These are phyloP conservation scores for Thelonectria rubi DNA, from an alignment of 2,329 filamentous ascomycete species.

Conservation along the genomic window DNA sequence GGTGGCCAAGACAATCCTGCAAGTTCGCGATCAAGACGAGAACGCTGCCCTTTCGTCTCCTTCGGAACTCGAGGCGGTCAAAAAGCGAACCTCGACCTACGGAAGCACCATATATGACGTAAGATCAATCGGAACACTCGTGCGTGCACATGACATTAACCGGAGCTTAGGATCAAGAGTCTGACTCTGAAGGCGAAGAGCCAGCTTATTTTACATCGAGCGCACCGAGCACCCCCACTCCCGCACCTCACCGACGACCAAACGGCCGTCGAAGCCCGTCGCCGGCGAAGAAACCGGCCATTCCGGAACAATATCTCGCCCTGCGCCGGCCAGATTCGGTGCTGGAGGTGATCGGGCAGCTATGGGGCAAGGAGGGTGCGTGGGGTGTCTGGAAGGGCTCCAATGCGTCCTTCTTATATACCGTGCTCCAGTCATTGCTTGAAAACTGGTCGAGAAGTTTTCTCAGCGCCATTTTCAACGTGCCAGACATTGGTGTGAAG, in stretches of 20 bases:
- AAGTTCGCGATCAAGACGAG: slow-evolving; percentile 71
- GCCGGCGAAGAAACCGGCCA: slow-evolving; percentile 48
- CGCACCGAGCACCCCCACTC: slow-evolving; percentile 63
- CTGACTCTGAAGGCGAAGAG: slow-evolving; percentile 78
- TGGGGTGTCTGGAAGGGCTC: slow-evolving; percentile 96
- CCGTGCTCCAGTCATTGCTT: slow-evolving; percentile 82
- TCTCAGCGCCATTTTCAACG: slow-evolving; percentile 87
- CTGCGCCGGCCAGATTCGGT: slow-evolving; percentile 82
- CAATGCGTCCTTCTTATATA: slow-evolving; percentile 93
- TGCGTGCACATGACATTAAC: slow-evolving; percentile 34
- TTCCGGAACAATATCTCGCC: slow-evolving; percentile 67
- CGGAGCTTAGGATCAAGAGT: slow-evolving; percentile 56
- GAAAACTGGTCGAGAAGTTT: slow-evolving; percentile 94
- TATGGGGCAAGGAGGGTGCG: slow-evolving; percentile 89
- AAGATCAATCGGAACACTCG: slow-evolving; percentile 25
- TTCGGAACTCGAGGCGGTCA: slow-evolving; percentile 36
- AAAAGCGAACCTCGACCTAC: slow-evolving; percentile 46
- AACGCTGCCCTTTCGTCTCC: slow-evolving; percentile 45
- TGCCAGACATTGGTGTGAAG: slow-evolving; percentile 82
- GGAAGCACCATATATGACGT: slow-evolving; percentile 50
- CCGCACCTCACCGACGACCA: slow-evolving; percentile 47
- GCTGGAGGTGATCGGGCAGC: slow-evolving; percentile 83
- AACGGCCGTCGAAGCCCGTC: slow-evolving; percentile 46
- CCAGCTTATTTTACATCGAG: slow-evolving; percentile 84
- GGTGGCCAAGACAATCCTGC: slow-evolving; percentile 92